These are phyloP conservation scores for Diaporthe citriasiana DNA, from an alignment of 2,329 filamentous ascomycete species.

Conservation along the genomic window DNA sequence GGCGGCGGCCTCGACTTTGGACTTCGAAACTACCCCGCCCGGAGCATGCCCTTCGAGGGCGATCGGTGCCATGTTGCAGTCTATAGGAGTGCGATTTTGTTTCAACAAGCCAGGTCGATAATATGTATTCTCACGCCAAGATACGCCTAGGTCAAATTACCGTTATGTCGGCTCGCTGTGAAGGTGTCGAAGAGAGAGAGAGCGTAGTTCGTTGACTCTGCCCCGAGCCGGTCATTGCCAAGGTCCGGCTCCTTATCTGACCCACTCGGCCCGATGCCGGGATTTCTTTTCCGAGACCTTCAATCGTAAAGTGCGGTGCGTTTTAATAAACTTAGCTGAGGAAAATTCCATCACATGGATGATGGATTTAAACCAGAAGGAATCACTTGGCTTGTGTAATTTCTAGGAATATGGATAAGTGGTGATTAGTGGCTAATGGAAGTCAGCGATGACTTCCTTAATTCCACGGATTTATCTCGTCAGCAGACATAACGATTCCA, in stretches of 20 bases:
- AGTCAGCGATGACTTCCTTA: too few relatives aligned
- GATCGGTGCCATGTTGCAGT: neutral
- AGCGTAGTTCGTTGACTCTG: neutral
- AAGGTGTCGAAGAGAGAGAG: neutral
- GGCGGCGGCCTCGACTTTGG: neutral
- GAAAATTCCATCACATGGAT: too few relatives aligned
- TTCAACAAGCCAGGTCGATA: neutral
- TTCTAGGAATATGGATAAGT: too few relatives aligned
- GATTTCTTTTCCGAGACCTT: neutral
- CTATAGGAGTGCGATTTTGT: neutral
- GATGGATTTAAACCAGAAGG: too few relatives aligned
- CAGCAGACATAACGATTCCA: too few relatives aligned
- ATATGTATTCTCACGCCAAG: too few relatives aligned
- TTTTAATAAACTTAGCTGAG: too few relatives aligned
- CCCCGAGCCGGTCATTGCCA: neutral
- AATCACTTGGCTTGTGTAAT: too few relatives aligned
- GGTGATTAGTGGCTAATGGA: too few relatives aligned
- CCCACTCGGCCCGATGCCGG: slow-evolving; percentile 32
- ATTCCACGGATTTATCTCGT: too few relatives aligned
- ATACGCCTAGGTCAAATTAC: neutral
- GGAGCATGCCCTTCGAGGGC: neutral
- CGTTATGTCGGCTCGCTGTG: neutral
- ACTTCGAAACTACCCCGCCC: neutral
- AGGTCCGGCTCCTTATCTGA: slow-evolving; percentile 23
- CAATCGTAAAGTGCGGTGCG: too few relatives aligned